Percentiles rank a stretch among this genome's conserved stretches.
These are phyloP conservation scores for Pyrus betulifolia DNA, from an alignment of 306 rosid species.

Conservation along the genomic window DNA sequence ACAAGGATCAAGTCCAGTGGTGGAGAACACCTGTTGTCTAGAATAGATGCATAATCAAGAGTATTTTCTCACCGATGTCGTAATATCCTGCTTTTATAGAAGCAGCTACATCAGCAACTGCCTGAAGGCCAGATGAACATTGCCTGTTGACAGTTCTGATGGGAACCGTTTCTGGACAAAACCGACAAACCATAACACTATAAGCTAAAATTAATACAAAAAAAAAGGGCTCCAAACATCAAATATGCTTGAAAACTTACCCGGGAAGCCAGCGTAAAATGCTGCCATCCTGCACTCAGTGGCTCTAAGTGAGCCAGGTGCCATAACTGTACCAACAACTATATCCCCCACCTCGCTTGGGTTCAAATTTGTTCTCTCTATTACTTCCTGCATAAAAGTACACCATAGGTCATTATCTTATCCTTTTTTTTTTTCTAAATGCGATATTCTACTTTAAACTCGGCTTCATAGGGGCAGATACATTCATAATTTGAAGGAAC, in stretches of 20 bases:
- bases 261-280: conserved; percentile 87
- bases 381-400: conserved; percentile 44
- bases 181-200: neutral
- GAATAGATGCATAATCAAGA: neutral
- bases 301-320: conserved; percentile 83
- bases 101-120: conserved; percentile 95
- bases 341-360: conserved; percentile 87
- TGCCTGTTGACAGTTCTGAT: conserved; percentile 84
- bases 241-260: conserved; percentile 23
- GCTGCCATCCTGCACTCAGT: conserved; percentile 87
- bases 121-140: conserved; percentile 94
- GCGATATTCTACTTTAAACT: too few relatives aligned
- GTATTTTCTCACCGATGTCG: conserved; percentile 54
- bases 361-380: conserved; percentile 67
- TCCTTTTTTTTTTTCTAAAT: too few relatives aligned
- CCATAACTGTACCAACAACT: conserved; percentile 85
- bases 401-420: too few relatives aligned
- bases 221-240: neutral
- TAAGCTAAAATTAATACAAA: neutral
- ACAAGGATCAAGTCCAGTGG: conserved; percentile 1
- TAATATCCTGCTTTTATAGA: conserved; percentile 74
- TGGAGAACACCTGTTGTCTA: neutral
- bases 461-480: too few relatives aligned
- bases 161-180: conserved; percentile 64
- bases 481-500: too few relatives aligned